Evolutionary conservation across 805 yeast species (phyloP).

Genomic region (Starmerella etchellsii): DNA sequence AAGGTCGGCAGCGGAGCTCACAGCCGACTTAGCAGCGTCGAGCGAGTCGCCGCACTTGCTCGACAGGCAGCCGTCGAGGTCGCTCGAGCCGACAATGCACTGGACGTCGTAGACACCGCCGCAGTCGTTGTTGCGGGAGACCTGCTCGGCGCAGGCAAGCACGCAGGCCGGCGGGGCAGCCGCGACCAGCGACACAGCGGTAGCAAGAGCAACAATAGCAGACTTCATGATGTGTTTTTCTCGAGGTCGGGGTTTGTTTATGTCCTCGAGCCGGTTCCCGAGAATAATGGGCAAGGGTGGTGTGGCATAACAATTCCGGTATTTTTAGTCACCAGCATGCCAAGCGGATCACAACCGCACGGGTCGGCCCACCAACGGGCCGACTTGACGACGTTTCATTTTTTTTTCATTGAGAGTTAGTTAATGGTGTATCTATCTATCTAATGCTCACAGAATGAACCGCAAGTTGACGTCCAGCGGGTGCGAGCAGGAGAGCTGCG

Average conservation of each 20-base stretch:
- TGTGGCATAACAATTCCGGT: constrained; percentile 4
- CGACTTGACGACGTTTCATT: too few relatives aligned
- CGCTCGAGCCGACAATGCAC: constrained; percentile 50
- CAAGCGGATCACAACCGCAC: too few relatives aligned
- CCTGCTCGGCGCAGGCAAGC: constrained; percentile 74
- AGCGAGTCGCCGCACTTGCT: constrained; percentile 55
- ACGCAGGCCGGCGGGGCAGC: constrained; percentile 82
- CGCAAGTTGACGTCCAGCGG: constrained; percentile 55
- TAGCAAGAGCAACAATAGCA: constrained; percentile 29
- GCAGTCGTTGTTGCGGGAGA: constrained; percentile 28
- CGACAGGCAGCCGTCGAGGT: constrained; percentile 50
- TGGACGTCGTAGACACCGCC: constrained; percentile 46
- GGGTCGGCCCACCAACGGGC: too few relatives aligned
- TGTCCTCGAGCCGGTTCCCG: not conserved
- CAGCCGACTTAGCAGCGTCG: constrained; percentile 48
- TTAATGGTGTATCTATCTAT: too few relatives aligned
- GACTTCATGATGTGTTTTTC: constrained; percentile 12
- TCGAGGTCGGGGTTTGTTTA: constrained; percentile 10
- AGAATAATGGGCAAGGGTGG: not conserved
- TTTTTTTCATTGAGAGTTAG: too few relatives aligned
- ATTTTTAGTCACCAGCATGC: not conserved
- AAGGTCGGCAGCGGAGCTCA: constrained; percentile 28
- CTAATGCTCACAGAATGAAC: constrained; percentile 39
- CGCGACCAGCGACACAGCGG: constrained; percentile 26
- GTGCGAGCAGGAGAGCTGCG: constrained; percentile 69